Conservation (phyloP, 148 eudicot genomes). For the Rhododendron molle region DNA sequence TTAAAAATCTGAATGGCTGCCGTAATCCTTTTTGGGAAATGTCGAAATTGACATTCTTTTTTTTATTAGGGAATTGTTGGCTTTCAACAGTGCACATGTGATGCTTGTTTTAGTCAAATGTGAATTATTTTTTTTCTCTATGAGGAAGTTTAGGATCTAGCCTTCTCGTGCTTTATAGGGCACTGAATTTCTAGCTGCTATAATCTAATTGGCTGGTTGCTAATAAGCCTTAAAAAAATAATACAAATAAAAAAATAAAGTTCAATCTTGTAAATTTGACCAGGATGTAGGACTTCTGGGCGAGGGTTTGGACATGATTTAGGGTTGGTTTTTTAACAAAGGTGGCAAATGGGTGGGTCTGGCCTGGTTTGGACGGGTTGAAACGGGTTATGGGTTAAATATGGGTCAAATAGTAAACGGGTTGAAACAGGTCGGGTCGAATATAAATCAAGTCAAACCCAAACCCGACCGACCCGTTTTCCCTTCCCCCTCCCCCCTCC, state of each 20-base stretch:
- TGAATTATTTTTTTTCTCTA: background rate
- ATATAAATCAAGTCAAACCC: too few relatives aligned
- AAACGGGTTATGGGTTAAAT: too few relatives aligned
- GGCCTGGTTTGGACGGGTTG: too few relatives aligned
- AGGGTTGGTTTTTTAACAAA: background rate
- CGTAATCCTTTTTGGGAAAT: background rate
- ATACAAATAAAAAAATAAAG: background rate
- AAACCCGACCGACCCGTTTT: too few relatives aligned
- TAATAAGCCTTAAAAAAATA: background rate
- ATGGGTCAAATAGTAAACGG: too few relatives aligned
- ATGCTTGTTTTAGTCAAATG: background rate
- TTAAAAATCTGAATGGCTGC: too few relatives aligned
- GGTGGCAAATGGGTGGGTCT: too few relatives aligned
- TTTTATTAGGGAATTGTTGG: background rate
- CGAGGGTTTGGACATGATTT: background rate
- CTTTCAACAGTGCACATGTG: background rate
- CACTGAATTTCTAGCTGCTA: background rate
- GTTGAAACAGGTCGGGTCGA: too few relatives aligned
- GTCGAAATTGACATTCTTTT: background rate
- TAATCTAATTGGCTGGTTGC: background rate
- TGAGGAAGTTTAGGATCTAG: background rate
- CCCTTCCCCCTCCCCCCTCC: too few relatives aligned
- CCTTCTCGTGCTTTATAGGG: constrained; percentile 13
- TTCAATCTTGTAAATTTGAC: background rate
- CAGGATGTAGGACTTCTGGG: background rate